These are phyloP conservation scores for Brassica incana DNA, from an alignment of 345 rosid species.

Conservation along the genomic window DNA sequence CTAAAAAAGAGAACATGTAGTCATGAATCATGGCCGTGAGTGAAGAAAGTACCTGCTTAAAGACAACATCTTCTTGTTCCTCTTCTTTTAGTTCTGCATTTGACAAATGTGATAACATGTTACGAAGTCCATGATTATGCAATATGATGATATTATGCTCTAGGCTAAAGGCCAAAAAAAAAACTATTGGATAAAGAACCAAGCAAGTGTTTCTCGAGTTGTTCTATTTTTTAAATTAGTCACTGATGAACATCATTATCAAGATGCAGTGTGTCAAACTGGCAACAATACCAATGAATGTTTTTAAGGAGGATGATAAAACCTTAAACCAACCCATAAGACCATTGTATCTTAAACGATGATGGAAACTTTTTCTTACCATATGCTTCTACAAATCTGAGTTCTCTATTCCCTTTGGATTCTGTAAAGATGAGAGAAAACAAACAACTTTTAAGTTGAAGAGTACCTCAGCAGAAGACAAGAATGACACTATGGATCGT, in stretches of 20 bases:
- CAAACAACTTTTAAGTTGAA: not conserved
- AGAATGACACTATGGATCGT: not conserved
- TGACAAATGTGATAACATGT: not conserved
- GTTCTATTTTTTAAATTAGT: not conserved
- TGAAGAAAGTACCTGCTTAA: conserved; percentile 66
- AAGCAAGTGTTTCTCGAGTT: not conserved
- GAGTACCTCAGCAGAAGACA: conserved; percentile 1
- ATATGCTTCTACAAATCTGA: conserved; percentile 69
- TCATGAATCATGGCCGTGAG: not conserved
- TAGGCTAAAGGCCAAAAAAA: conserved; percentile 1
- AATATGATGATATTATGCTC: not conserved
- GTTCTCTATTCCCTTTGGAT: conserved; percentile 58
- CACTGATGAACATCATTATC: not conserved
- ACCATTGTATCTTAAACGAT: not conserved
- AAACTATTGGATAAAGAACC: not conserved
- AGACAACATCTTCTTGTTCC: conserved; percentile 87
- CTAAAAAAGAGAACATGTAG: not conserved
- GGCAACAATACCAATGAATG: not conserved
- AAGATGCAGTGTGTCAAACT: not conserved
- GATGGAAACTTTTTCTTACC: conserved; percentile 49
- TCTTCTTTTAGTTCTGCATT: conserved; percentile 66
- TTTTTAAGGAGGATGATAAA: not conserved
- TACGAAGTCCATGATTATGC: not conserved
- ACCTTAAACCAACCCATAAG: not conserved
- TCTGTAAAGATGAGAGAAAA: conserved; percentile 47